A percentile compares a stretch with the other conserved stretches of the same genome.
Conservation (phyloP, 345 rosid genomes). For the Ceriops tagal region DNA sequence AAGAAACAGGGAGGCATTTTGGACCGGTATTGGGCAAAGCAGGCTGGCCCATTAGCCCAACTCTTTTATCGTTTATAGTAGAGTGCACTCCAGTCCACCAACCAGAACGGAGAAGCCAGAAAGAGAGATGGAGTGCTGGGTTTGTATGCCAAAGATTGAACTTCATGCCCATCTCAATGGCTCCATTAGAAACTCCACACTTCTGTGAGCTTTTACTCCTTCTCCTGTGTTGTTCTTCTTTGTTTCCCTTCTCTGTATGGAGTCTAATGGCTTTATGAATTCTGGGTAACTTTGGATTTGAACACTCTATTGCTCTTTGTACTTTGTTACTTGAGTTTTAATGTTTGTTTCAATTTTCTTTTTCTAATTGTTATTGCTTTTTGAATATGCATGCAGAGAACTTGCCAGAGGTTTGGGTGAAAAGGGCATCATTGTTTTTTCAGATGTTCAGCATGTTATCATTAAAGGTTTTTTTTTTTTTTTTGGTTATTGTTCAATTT, state of each 20-base stretch:
- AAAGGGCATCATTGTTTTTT: constrained; percentile 53
- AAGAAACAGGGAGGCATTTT: too few relatives aligned
- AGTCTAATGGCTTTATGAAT: background rate
- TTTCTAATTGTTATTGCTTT: background rate
- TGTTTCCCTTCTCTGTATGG: background rate
- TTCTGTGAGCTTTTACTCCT: constrained; percentile 45
- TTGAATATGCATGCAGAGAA: constrained; percentile 48
- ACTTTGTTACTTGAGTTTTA: background rate
- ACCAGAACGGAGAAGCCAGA: background rate
- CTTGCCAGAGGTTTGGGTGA: constrained; percentile 79
- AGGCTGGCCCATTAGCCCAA: too few relatives aligned
- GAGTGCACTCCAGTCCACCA: background rate
- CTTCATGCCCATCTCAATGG: constrained; percentile 99
- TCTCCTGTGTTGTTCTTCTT: background rate
- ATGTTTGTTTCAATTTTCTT: background rate
- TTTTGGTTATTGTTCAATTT: background rate
- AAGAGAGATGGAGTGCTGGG: constrained; percentile 43
- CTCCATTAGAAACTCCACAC: constrained; percentile 83
- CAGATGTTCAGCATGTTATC: constrained; percentile 82
- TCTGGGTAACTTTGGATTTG: background rate
- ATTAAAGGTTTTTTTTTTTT: constrained; percentile 47
- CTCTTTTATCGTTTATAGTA: too few relatives aligned
- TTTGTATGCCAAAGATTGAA: constrained; percentile 78
- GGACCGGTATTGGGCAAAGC: too few relatives aligned
- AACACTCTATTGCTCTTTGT: background rate